Base-by-base conservation (phyloP, 257 asterid species). In the Knoxia roxburghii region DNA sequence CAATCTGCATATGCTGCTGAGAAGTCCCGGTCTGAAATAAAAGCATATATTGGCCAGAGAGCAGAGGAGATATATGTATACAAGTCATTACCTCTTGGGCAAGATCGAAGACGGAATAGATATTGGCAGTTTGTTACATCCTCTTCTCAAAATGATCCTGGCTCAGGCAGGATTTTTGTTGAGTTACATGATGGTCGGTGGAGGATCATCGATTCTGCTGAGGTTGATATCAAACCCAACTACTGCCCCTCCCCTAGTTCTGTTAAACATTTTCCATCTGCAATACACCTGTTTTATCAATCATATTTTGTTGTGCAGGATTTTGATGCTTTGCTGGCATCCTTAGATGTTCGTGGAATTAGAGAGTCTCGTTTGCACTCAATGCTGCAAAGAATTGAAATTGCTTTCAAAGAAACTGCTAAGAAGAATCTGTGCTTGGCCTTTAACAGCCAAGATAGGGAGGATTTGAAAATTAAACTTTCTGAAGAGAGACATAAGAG, bases 1-100 rank as follows among this genome's bases (percentile, higher is more conserved):
- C 95, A 84, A 69, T 81, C 84, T 68, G 78, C 72, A 53, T 77
- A 67, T 77, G 89, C 89, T 69, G 73, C 90, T 60, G 96, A 91
- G 63, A 87, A 79, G 82, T 84, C 97, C 13, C 84, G 92, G 45
- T 79, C 86, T 65, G 85, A 87, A 70, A 80, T 78, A 60, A 92
- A 87, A 82, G 81, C 90, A 73, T 83, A 70, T 61, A 87, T 89
- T 27, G 78, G 85, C 63, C 87, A 89, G 62, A 76, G 71, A 71
- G 98, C 93, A 5, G 98, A 92, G 79, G 93, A 84, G 76, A 81
- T 85, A 69, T 86, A 86, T 70, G 93, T 82, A 21, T 86, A 86
- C 72, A 81, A 95, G 76, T 92, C 97, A 17, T 77, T 89, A 83
- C 97, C 98, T 49, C 87, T 92, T 65, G 98, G 97, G 39, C 96